Percentiles rank a stretch among this genome's conserved stretches.
Evolutionary conservation across 257 asterid species (phyloP).

Genomic region (Verbascum thapsus): DNA sequence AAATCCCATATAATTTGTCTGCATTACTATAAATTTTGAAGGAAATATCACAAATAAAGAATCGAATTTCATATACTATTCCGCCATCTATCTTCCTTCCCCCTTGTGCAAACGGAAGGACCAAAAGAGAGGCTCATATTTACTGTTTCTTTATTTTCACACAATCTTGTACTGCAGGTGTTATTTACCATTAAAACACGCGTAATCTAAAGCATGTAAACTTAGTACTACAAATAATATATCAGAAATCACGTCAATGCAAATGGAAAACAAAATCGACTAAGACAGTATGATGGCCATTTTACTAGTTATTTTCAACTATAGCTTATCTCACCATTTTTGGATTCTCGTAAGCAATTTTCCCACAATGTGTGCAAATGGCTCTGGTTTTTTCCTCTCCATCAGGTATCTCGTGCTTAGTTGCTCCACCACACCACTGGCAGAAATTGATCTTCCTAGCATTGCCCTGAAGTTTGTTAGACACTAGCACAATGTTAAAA

Average conservation of each 20-base stretch:
- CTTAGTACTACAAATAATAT: neutral
- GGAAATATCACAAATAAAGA: neutral
- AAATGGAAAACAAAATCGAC: neutral
- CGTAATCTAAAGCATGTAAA: no score
- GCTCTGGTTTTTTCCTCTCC: constrained; percentile 92
- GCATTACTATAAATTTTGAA: neutral
- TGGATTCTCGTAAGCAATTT: constrained; percentile 83
- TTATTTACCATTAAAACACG: no score
- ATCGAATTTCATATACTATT: neutral
- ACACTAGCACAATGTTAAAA: constrained; percentile 23
- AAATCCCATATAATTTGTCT: neutral
- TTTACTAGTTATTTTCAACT: constrained; percentile 9
- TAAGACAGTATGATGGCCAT: constrained; percentile 12
- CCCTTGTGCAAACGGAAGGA: no score
- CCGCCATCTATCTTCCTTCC: no score
- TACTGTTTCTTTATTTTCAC: constrained; percentile 5
- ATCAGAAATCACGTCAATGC: neutral
- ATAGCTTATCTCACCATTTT: constrained; percentile 66
- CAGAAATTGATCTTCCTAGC: constrained; percentile 76
- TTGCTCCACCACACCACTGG: constrained; percentile 86
- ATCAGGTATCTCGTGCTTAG: constrained; percentile 84
- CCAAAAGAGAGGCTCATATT: no score
- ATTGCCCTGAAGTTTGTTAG: constrained; percentile 50
- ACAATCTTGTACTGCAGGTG: neutral
- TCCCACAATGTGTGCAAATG: constrained; percentile 79